Conservation (phyloP, 73 alveolate species). For the Symbiodinium natans region DNA sequence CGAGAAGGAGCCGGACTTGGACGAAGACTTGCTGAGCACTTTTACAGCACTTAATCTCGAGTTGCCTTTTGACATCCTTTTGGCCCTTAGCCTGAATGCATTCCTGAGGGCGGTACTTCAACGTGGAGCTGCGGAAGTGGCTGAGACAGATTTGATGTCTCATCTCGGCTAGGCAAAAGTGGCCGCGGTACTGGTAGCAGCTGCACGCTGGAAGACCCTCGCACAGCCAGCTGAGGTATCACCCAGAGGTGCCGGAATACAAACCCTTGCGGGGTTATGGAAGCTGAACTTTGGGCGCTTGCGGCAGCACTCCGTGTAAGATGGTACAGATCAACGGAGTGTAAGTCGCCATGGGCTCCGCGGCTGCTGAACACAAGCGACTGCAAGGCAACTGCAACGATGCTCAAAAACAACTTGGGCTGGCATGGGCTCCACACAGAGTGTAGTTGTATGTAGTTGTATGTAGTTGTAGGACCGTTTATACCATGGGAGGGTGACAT, state of each 20-base stretch:
- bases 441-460: too few relatives aligned
- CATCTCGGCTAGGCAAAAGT: neutral
- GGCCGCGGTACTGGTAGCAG: neutral
- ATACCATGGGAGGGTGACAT: neutral
- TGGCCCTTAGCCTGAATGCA: neutral
- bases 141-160: neutral
- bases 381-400: neutral
- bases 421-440: too few relatives aligned
- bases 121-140: constrained; percentile 54
- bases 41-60: neutral
- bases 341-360: neutral
- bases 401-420: neutral
- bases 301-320: neutral
- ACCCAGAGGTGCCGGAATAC: constrained; percentile 84
- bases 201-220: neutral
- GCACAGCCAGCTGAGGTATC: constrained; percentile 38
- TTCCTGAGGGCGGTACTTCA: constrained; percentile 65
- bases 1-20: constrained; percentile 73
- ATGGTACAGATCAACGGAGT: neutral
- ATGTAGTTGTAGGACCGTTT: too few relatives aligned
- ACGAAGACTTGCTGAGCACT: constrained; percentile 45
- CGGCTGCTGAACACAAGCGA: constrained; percentile 3
- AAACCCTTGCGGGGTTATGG: constrained; percentile 38
- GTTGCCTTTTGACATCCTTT: neutral
- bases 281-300: neutral